Evolutionary conservation across 106 monocot species (phyloP), one percentile per base, ranked within the genome.

Genomic region (Ottelia alismoides): DNA sequence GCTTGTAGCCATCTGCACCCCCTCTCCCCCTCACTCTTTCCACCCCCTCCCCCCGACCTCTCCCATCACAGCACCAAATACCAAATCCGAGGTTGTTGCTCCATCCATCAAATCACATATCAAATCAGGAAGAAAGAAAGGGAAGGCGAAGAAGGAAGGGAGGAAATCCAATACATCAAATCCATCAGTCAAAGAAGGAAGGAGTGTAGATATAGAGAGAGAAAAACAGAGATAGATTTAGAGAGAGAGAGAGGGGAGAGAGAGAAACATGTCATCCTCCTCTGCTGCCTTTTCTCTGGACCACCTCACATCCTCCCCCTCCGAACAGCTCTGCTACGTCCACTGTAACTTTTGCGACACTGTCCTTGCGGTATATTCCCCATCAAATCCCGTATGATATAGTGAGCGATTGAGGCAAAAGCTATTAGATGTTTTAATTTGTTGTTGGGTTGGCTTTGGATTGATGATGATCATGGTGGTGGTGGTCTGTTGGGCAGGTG

Each of bases 281-380:
- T 76, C 85, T 25, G 67, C 76, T 31, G 47, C 69, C 56, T 73
- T 77, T 66, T 71, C 76, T 40, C 45, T 83, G 48, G 88, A 89
- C 50, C 83, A 83, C 61, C 65, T 81, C 74, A 62, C 81, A 23
- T 65, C 77, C 18, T 55, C 71, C 6, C 75, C 71, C 27, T 76
- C 78, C 56, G 91, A 92, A 78, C 85, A 85, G 55, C 81, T 92
- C 60, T 92, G 91, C 78, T 85, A 85, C 63, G 91, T 92, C 53
- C 91, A 82, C 61, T 92, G 91, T 78, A 78, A 76, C 75, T 92
- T 78, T 31, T 92, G 91, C 54, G 91, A 85, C 67, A 85, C 91
- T 52, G 81, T 85, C 57, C 85, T 92, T 31, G 91, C 85, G 2
- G 91, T 92, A 78, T 55, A 47, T 66, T 28, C 64, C 30, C 27